These are phyloP conservation scores for Tuber brumale DNA, from an alignment of 495 filamentous ascomycete species.

Conservation along the genomic window DNA sequence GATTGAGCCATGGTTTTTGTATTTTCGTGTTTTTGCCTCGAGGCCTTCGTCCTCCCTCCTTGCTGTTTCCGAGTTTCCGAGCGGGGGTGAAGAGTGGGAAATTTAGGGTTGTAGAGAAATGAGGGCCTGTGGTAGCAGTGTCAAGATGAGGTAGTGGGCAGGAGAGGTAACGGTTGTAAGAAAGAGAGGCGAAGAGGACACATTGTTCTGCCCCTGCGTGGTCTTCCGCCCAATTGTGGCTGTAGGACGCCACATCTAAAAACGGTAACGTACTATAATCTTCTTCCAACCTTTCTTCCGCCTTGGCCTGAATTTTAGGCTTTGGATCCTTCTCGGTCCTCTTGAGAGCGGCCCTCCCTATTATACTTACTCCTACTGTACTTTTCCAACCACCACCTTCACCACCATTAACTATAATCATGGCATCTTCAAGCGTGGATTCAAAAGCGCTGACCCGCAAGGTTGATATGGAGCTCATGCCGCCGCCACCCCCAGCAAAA, in stretches of 20 bases:
- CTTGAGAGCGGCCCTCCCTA: neutral
- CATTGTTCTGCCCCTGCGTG: conserved; percentile 15
- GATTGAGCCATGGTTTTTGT: conserved; percentile 17
- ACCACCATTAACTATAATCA: conserved; percentile 1
- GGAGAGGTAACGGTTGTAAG: neutral
- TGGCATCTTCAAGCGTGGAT: conserved; percentile 14
- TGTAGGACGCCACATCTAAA: conserved; percentile 6
- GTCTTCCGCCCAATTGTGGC: conserved; percentile 6
- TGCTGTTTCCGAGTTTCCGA: too few relatives aligned
- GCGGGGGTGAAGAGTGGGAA: neutral
- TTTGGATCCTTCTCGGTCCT: neutral
- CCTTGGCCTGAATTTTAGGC: neutral
- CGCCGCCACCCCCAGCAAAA: conserved; percentile 79
- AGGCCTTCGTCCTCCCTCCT: neutral
- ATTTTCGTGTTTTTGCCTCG: neutral
- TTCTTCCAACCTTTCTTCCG: neutral
- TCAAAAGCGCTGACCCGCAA: conserved; percentile 58
- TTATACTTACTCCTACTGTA: neutral
- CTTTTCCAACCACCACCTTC: neutral
- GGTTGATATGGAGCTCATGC: conserved; percentile 73
- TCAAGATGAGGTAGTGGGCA: neutral
- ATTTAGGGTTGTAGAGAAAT: neutral
- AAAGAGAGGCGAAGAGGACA: conserved; percentile 14
- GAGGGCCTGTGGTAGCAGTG: neutral
- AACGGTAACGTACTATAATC: neutral